Evolutionary conservation across 148 eudicot genomes (phyloP), one percentile per base, ranked within the genome.

Genomic region (Nepenthes mirabilis): DNA sequence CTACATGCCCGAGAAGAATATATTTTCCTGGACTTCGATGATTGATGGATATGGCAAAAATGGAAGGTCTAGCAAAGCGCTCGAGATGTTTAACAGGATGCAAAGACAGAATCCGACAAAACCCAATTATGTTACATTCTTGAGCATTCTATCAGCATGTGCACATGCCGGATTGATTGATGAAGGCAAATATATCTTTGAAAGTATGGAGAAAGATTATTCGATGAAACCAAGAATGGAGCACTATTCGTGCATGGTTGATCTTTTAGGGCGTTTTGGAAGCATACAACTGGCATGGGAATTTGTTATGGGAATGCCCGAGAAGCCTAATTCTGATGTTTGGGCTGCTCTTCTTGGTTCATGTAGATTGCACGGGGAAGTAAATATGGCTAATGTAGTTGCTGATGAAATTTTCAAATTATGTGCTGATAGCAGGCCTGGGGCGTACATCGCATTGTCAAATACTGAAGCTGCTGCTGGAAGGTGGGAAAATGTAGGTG

Each of bases 21-120:
- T 88, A 10, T 86, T 83, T 57, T 83, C 98, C 3, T 93, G 98
- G 98, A 88, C 98, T 61, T 93, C 98, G 59, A 78, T 88, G 88
- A 82, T 93, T 37, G 96, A 88, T 68, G 98, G 98, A 37, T 93
- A 86, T 47, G 98, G 98, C 9, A 93, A 86, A 62, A 83, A 88
- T 48, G 98, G 98, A 14, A 63, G 76, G 11, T 76, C 96, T 40
- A n/a, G 53, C 43, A 82, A 86, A 74, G 86, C 95, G 35, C 78
- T 93, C 47, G 68, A 69, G 52, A 68, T 93, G 63, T 86, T 93
- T 59, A 13, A 37, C 60, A 71, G 40, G 61, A 77, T 93, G 98
- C 82, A 61, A 65, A 68, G 13, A 14, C 70, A 56, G 36, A 11
- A 36, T 52, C 54, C 2, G 14, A 64, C 68, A 5, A 69, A 57